Evolutionary conservation across 768 basidiomycete species (phyloP), one percentile per base, ranked within the genome.

Genomic region (Omphalotus guepiniiformis): DNA sequence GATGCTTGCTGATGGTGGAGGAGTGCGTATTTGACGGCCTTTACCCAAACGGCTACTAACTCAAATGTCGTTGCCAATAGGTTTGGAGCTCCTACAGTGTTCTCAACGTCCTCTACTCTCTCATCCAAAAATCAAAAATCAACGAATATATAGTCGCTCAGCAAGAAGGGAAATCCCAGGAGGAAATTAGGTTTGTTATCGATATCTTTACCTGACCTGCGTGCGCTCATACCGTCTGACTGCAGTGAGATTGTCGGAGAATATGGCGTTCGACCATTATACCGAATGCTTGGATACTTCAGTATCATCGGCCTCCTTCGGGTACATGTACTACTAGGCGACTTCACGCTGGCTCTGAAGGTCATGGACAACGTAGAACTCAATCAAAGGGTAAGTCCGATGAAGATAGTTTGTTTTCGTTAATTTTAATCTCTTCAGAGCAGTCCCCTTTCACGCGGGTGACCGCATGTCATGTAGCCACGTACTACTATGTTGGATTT

Each of bases 71-170:
- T n/a, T n/a, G n/a, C n/a, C n/a, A 8, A 22, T 12, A 93, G 80
- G 86, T 94, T 48, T 99, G 96, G 96, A 93, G 88, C 58, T 95
- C 93, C 42, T 99, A 99, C 73, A 93, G 89, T 53, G 95, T 98
- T 22, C 78, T 99, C 58, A 98, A 99, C 69, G 95, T 99, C 30
- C 77, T 99, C 22, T 99, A 99, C 72, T 97, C 93, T 16, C 78
- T 99, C 57, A 94, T 99, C 54, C 95, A 98, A 78, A 98, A 98
- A 68, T 91, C 88, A 4, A 85, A 84, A 65, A 89, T 93, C 67
- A 93, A 94, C 66, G 93, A 97, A 63, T 90, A 93, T 67, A 83
- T 99, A 50, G 62, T 72, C 50, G 94, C 95, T 6, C 79, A 84
- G 49, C 81, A 88, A 57, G 75, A 83, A 54, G 89, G 92, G n/a